These are phyloP conservation scores for Rubus idaeus DNA, from an alignment of 306 rosid genomes.

Conservation along the genomic window DNA sequence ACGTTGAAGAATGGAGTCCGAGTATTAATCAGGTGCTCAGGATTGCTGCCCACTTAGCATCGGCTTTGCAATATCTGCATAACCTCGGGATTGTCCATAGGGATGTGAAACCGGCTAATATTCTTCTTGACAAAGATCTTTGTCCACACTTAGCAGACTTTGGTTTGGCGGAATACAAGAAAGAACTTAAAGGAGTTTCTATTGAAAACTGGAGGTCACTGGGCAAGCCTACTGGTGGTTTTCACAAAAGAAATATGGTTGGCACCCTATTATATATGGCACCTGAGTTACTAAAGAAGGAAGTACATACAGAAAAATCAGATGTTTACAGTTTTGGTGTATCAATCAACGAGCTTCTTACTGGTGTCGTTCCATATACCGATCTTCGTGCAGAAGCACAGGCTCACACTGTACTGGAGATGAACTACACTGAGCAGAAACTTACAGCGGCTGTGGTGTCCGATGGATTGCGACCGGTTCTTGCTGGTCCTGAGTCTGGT, in stretches of 20 bases:
- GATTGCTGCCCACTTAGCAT: constrained; percentile 52
- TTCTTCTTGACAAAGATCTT: constrained; percentile 76
- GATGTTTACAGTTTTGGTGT: constrained; percentile 92
- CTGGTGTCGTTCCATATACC: constrained; percentile 95
- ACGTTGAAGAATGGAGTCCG: constrained; percentile 53
- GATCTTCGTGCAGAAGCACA: constrained; percentile 94
- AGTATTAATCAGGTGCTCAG: constrained; percentile 38
- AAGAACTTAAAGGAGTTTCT: constrained; percentile 60
- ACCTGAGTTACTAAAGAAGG: constrained; percentile 89
- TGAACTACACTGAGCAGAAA: constrained; percentile 94
- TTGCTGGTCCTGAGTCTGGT: constrained; percentile 61
- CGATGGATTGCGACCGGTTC: constrained; percentile 71
- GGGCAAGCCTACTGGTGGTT: constrained; percentile 98
- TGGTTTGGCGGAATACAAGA: constrained; percentile 84
- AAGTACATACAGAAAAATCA: constrained; percentile 76
- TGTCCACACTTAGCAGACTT: constrained; percentile 82
- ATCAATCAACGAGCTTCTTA: constrained; percentile 83
- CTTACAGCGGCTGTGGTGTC: constrained; percentile 89
- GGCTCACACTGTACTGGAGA: constrained; percentile 97
- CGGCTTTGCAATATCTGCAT: constrained; percentile 84
- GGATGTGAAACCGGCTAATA: constrained; percentile 96
- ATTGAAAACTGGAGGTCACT: constrained; percentile 77
- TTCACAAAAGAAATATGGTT: constrained; percentile 89
- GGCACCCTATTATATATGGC: constrained; percentile 95
- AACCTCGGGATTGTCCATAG: constrained; percentile 88